phyloP scores from a whole-genome alignment of 1,139 yeast genomes.

The Protomyces inouyei region DNA sequence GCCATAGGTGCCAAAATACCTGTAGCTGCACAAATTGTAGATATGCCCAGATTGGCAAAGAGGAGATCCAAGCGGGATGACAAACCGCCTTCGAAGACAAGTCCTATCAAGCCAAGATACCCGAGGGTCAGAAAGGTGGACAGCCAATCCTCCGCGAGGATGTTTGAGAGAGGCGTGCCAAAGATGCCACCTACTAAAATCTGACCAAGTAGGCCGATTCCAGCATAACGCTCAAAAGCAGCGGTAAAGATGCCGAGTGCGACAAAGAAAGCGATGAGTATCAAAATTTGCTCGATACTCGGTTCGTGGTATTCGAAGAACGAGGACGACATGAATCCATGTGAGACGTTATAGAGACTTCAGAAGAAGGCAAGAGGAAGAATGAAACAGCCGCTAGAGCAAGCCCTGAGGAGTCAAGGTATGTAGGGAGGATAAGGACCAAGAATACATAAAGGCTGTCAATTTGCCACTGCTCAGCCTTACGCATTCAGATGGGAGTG shows the following conservation, averaged over 20 bases:
- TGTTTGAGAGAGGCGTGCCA: constrained; percentile 22
- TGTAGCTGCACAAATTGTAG: constrained; percentile 2
- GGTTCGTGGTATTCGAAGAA: background rate
- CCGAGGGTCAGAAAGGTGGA: constrained; percentile 20
- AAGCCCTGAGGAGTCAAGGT: too few species aligned
- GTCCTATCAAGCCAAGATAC: constrained; percentile 20
- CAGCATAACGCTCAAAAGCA: background rate
- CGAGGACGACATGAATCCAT: background rate
- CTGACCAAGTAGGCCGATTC: constrained; percentile 22
- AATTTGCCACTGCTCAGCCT: too few species aligned
- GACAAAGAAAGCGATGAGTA: background rate
- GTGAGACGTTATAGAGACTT: background rate
- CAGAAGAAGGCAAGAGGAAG: too few species aligned
- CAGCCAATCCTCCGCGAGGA: constrained; percentile 5
- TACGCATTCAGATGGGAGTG: too few species aligned
- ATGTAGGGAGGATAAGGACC: too few species aligned
- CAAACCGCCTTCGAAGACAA: constrained; percentile 28
- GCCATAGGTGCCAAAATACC: constrained; percentile 14
- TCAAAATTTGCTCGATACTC: background rate
- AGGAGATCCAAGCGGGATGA: background rate
- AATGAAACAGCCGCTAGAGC: too few species aligned
- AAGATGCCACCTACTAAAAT: constrained; percentile 12
- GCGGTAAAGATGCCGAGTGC: background rate
- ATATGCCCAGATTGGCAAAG: background rate
- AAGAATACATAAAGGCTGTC: too few species aligned